Evolutionary conservation across 2,329 filamentous ascomycete species (phyloP).

Genomic region (Apiospora arundinis): DNA sequence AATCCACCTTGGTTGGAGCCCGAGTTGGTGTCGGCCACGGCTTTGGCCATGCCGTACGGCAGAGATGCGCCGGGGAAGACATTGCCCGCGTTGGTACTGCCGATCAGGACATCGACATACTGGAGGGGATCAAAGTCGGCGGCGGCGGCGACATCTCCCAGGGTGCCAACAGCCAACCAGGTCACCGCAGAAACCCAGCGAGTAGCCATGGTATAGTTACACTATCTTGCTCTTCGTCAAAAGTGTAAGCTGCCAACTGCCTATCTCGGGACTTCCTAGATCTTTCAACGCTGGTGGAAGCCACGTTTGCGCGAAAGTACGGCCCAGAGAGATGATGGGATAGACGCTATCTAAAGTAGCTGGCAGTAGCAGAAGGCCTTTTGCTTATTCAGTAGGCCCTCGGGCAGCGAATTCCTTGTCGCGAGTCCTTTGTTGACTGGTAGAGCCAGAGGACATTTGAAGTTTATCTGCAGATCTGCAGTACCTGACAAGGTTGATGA

Average conservation of each 20-base stretch:
- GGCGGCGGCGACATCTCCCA: neutral
- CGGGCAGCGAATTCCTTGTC: neutral
- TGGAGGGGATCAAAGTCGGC: slow-evolving; percentile 42
- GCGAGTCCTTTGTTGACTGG: neutral
- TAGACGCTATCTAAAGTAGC: neutral
- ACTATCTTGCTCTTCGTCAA: neutral
- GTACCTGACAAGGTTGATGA: neutral
- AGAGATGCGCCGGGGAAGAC: slow-evolving; percentile 51
- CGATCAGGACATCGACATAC: slow-evolving; percentile 61
- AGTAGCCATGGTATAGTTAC: neutral
- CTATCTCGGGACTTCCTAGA: no score
- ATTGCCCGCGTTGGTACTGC: slow-evolving; percentile 54
- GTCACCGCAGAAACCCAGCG: neutral
- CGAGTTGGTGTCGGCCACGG: slow-evolving; percentile 61
- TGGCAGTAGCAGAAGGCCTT: no score
- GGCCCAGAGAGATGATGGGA: neutral
- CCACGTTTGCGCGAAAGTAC: neutral
- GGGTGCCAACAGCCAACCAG: neutral
- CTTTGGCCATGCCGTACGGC: slow-evolving; percentile 57
- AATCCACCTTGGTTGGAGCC: slow-evolving; percentile 64
- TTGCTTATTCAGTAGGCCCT: no score
- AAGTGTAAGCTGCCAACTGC: neutral
- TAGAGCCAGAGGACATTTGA: neutral
- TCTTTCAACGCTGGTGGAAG: neutral
- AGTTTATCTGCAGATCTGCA: slow-evolving; percentile 2